Percentiles rank a stretch among this genome's conserved stretches.
Conservation (phyloP, 768 basidiomycete genomes). For the Russula sp. region DNA sequence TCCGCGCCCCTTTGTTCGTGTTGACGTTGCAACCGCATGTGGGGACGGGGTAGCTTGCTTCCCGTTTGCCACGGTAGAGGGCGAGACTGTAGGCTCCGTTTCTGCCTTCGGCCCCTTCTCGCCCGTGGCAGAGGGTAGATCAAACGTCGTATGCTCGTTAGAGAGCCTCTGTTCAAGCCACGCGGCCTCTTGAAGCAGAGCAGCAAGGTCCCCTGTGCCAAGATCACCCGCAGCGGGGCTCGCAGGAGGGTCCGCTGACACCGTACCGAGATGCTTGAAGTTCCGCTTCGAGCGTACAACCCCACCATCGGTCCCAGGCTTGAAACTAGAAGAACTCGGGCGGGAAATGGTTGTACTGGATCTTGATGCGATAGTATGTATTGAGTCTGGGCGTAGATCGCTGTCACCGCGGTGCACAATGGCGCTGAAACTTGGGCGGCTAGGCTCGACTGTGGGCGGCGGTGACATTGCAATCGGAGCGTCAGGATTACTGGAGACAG, state of each 20-base stretch:
- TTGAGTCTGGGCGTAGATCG: constrained; percentile 10
- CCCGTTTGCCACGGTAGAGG: not conserved
- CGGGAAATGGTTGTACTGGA: constrained; percentile 20
- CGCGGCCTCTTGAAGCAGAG: constrained; percentile 53
- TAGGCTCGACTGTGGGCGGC: constrained; percentile 16
- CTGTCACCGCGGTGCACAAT: constrained; percentile 31
- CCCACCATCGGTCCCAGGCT: constrained; percentile 23
- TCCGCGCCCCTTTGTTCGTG: constrained; percentile 15
- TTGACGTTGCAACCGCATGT: constrained; percentile 15
- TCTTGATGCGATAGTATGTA: constrained; percentile 11
- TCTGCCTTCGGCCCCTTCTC: constrained; percentile 11
- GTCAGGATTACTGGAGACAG: not conserved
- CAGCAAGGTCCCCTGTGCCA: constrained; percentile 46
- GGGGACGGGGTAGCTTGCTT: not conserved
- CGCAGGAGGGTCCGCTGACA: constrained; percentile 33
- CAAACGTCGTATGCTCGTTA: constrained; percentile 34
- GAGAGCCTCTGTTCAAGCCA: constrained; percentile 49
- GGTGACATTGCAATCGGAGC: not conserved
- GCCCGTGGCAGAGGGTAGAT: constrained; percentile 19
- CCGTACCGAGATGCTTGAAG: constrained; percentile 23
- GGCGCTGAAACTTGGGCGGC: constrained; percentile 29
- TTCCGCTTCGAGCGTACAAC: constrained; percentile 25
- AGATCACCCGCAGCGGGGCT: constrained; percentile 51
- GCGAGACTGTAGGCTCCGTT: not conserved
- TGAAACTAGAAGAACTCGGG: constrained; percentile 20